A percentile compares a stretch with the other conserved stretches of the same genome.
Evolutionary conservation across 2,329 filamentous ascomycete species (phyloP).

Genomic region (Stachybotrys echinatus): DNA sequence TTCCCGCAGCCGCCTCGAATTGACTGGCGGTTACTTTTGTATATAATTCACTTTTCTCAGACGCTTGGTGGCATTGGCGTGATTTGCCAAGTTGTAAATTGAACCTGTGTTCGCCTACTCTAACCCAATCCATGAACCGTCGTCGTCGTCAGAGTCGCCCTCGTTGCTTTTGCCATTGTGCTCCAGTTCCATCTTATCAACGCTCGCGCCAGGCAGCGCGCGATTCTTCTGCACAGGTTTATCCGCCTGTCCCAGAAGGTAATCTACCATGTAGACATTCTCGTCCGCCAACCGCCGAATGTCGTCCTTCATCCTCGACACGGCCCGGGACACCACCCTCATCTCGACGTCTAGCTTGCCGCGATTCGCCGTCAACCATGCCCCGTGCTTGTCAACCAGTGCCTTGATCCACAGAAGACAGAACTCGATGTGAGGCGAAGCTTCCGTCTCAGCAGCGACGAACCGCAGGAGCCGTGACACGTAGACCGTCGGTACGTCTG

Average conservation of each 20-base stretch:
- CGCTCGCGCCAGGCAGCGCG: constrained; percentile 10
- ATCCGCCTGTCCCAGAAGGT: constrained; percentile 55
- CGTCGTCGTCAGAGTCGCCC: constrained; percentile 32
- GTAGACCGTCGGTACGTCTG: constrained; percentile 77
- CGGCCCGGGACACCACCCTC: constrained; percentile 73
- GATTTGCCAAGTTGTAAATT: constrained; percentile 5
- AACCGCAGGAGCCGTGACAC: constrained; percentile 80
- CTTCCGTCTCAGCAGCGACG: constrained; percentile 80
- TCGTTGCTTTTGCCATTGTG: constrained; percentile 22
- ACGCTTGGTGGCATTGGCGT: not conserved
- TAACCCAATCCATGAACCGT: constrained; percentile 43
- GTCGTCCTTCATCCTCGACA: constrained; percentile 76
- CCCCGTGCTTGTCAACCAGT: constrained; percentile 73
- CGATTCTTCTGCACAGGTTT: constrained; percentile 15
- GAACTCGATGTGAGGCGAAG: constrained; percentile 91
- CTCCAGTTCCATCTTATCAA: constrained; percentile 19
- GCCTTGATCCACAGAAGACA: constrained; percentile 90
- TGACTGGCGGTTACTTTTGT: not conserved
- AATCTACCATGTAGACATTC: constrained; percentile 86
- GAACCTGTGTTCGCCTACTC: constrained; percentile 28
- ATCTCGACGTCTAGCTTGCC: constrained; percentile 79
- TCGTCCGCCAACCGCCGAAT: constrained; percentile 79
- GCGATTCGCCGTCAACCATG: constrained; percentile 76
- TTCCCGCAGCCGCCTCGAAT: not conserved
- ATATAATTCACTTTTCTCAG: not conserved